Evolutionary conservation across 2,329 filamentous ascomycete genomes (phyloP).

Genomic region (Diaporthe citri): DNA sequence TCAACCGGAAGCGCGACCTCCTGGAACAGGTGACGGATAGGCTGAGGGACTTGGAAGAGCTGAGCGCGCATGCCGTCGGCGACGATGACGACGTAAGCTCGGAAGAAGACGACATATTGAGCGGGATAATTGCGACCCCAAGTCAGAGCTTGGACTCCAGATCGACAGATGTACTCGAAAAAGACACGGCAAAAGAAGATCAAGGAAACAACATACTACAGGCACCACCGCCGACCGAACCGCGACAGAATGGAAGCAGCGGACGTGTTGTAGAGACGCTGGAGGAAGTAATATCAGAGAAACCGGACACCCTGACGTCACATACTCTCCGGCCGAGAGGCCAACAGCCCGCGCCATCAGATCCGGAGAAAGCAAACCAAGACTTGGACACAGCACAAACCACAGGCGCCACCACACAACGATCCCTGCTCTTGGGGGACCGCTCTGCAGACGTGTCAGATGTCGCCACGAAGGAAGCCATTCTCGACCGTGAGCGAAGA

Average conservation of each 20-base stretch:
- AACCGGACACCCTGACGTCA: constrained; percentile 46
- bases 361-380: constrained; percentile 26
- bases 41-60: constrained; percentile 76
- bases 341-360: constrained; percentile 29
- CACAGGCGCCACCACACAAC: constrained; percentile 39
- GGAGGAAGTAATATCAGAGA: constrained; percentile 37
- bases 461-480: constrained; percentile 72
- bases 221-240: constrained; percentile 17
- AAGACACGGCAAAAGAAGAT: constrained; percentile 43
- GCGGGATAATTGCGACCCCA: constrained; percentile 66
- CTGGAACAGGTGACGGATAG: constrained; percentile 76
- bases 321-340: constrained; percentile 51
- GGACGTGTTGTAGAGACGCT: constrained; percentile 24
- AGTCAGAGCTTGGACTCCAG: constrained; percentile 64
- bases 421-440: constrained; percentile 35
- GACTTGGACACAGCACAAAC: constrained; percentile 37
- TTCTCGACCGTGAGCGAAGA: constrained; percentile 80
- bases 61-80: constrained; percentile 56
- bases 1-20: constrained; percentile 74
- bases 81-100: constrained; percentile 58
- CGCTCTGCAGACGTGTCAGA: constrained; percentile 44
- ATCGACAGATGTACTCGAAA: constrained; percentile 43
- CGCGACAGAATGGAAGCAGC: constrained; percentile 14
- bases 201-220: constrained; percentile 18
- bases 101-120: constrained; percentile 70